Percentiles rank a stretch among this genome's conserved stretches.
These are phyloP conservation scores for Choiromyces venosus DNA, from an alignment of 495 filamentous ascomycete species.

Conservation along the genomic window DNA sequence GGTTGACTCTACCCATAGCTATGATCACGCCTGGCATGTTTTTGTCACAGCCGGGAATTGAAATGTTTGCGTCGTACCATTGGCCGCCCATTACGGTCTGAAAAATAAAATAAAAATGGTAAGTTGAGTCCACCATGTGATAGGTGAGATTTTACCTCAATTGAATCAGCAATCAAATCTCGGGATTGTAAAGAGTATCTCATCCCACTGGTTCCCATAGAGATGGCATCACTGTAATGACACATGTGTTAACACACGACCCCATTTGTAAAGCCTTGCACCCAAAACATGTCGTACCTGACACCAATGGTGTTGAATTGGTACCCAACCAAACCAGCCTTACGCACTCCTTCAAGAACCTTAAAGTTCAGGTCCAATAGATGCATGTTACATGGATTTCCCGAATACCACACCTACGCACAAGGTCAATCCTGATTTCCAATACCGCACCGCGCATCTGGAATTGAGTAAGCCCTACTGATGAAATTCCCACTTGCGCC, in stretches of 20 bases:
- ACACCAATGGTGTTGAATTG: slow-evolving; percentile 99
- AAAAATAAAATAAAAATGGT: no score
- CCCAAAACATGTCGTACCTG: slow-evolving; percentile 53
- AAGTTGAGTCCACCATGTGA: neutral
- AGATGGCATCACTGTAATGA: slow-evolving; percentile 56
- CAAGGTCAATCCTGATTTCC: neutral
- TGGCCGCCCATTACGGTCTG: slow-evolving; percentile 98
- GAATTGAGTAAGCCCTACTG: slow-evolving; percentile 51
- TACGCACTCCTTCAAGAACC: slow-evolving; percentile 77
- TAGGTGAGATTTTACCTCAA: slow-evolving; percentile 52
- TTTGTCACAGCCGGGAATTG: slow-evolving; percentile 98
- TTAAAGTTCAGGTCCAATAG: slow-evolving; percentile 76
- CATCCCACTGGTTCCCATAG: slow-evolving; percentile 84
- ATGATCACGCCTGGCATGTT: slow-evolving; percentile 99
- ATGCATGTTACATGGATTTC: slow-evolving; percentile 99
- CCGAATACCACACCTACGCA: slow-evolving; percentile 63
- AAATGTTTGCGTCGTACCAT: slow-evolving; percentile 99
- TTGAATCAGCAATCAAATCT: slow-evolving; percentile 93
- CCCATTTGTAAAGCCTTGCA: neutral
- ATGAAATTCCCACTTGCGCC: slow-evolving; percentile 94
- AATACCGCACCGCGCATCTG: neutral
- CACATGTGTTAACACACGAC: neutral
- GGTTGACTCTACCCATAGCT: slow-evolving; percentile 92
- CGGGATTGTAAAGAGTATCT: slow-evolving; percentile 88
- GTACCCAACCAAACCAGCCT: slow-evolving; percentile 70